Percentiles rank a stretch among this genome's conserved stretches.
phyloP scores from a whole-genome alignment of 2,329 filamentous ascomycete genomes.

The Exophiala spinifera region DNA sequence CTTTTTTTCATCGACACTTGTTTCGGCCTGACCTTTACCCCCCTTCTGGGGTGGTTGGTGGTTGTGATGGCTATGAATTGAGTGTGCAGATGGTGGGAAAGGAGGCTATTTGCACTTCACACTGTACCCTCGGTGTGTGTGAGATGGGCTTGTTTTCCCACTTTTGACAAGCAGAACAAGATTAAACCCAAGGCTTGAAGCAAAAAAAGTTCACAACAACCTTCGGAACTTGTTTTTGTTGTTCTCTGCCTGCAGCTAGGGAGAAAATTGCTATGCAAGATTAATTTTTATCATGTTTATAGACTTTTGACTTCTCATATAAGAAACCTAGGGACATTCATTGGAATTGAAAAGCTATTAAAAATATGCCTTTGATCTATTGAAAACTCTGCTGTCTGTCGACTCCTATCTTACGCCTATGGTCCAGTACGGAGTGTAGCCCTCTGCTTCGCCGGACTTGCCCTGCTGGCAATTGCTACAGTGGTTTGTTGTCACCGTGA shows the following conservation, averaged over 20 bases:
- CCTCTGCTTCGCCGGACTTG: too few relatives aligned
- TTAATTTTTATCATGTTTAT: not conserved
- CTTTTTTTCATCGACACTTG: not conserved
- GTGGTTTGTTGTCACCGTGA: too few relatives aligned
- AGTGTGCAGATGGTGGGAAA: conserved; percentile 26
- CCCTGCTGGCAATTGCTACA: too few relatives aligned
- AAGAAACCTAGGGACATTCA: not conserved
- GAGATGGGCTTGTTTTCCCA: not conserved
- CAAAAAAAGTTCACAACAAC: too few relatives aligned
- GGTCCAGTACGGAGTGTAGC: too few relatives aligned
- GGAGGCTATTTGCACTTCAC: not conserved
- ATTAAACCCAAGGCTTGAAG: not conserved
- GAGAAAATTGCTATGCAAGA: too few relatives aligned
- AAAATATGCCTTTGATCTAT: too few relatives aligned
- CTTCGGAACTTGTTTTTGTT: too few relatives aligned
- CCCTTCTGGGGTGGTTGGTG: not conserved
- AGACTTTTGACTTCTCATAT: not conserved
- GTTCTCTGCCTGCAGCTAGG: too few relatives aligned
- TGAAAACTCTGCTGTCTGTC: too few relatives aligned
- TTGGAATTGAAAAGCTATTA: not conserved
- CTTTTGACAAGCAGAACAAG: not conserved
- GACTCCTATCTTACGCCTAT: too few relatives aligned
- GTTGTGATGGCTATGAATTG: too few relatives aligned
- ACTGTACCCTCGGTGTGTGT: not conserved
- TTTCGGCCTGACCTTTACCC: not conserved